phyloP scores from a whole-genome alignment of 805 yeast species.

The Diddensiella caesifluorescens region DNA sequence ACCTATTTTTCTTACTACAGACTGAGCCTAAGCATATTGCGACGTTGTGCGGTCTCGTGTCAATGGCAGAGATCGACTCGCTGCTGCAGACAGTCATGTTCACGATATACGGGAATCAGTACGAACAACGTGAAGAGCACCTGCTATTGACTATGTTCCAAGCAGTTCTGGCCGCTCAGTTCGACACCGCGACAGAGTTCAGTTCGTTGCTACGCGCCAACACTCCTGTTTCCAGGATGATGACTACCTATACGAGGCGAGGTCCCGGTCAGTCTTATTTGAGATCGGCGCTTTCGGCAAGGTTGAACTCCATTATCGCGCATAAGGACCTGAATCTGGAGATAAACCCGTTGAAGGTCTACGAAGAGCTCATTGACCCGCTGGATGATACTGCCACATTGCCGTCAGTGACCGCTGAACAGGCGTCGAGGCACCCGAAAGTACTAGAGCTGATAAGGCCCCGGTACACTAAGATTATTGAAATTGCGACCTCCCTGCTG shows the following conservation, averaged over 20 bases:
- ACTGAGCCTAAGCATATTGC: slow-evolving; percentile 36
- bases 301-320: slow-evolving; percentile 27
- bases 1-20: slow-evolving; percentile 35
- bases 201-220: slow-evolving; percentile 35
- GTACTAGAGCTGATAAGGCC: slow-evolving; percentile 29
- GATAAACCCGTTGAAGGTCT: slow-evolving; percentile 32
- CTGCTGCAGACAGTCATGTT: slow-evolving; percentile 38
- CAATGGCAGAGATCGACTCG: slow-evolving; percentile 35
- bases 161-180: slow-evolving; percentile 34
- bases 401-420: slow-evolving; percentile 28
- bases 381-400: slow-evolving; percentile 12
- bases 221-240: slow-evolving; percentile 38
- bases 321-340: slow-evolving; percentile 28
- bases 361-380: slow-evolving; percentile 27
- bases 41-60: slow-evolving; percentile 28
- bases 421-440: slow-evolving; percentile 28
- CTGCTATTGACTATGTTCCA: slow-evolving; percentile 35
- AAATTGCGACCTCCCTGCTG: slow-evolving; percentile 32
- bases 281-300: slow-evolving; percentile 28
- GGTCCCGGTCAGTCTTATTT: slow-evolving; percentile 38
- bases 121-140: slow-evolving; percentile 38
- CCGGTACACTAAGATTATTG: slow-evolving; percentile 24
- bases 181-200: slow-evolving; percentile 33
- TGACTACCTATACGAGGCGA: slow-evolving; percentile 37
- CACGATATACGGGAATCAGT: slow-evolving; percentile 38